These are phyloP conservation scores for Linum trigynum DNA, from an alignment of 345 rosid species.

Conservation along the genomic window DNA sequence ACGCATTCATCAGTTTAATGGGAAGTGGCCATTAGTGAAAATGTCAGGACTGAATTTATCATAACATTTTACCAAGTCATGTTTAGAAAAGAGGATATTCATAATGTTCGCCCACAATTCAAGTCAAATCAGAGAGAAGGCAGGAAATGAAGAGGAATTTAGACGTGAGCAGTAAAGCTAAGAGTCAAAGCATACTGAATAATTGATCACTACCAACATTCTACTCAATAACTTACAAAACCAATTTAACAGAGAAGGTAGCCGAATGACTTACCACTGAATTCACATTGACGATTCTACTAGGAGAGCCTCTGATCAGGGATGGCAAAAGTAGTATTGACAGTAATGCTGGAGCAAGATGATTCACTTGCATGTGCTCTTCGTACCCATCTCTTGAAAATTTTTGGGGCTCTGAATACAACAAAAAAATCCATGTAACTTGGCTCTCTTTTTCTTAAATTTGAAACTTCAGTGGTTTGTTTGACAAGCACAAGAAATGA, in stretches of 20 bases:
- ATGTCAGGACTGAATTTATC: background rate
- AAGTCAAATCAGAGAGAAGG: background rate
- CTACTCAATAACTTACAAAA: background rate
- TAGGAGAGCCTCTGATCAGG: slow-evolving; percentile 81
- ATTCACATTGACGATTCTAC: slow-evolving; percentile 88
- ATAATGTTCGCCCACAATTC: too few species aligned
- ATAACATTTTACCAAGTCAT: background rate
- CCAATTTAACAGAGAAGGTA: background rate
- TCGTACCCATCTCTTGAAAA: slow-evolving; percentile 87
- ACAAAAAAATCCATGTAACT: slow-evolving; percentile 3
- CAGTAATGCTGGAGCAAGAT: slow-evolving; percentile 88
- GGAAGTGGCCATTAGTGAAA: background rate
- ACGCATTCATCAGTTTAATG: background rate
- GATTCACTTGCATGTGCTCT: slow-evolving; percentile 98
- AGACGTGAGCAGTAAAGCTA: background rate
- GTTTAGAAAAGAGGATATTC: too few species aligned
- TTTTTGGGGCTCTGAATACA: slow-evolving; percentile 59
- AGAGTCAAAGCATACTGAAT: background rate
- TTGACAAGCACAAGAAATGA: too few species aligned
- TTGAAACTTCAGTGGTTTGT: too few species aligned
- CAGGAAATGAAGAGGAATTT: background rate
- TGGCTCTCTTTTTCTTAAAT: too few species aligned
- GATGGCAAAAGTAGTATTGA: slow-evolving; percentile 86
- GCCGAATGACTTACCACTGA: slow-evolving; percentile 66
- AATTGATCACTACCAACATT: background rate